A percentile compares a stretch with the other conserved stretches of the same genome.
phyloP scores from a whole-genome alignment of 176 grass and related monocot genomes.

The Oryza officinalis region DNA sequence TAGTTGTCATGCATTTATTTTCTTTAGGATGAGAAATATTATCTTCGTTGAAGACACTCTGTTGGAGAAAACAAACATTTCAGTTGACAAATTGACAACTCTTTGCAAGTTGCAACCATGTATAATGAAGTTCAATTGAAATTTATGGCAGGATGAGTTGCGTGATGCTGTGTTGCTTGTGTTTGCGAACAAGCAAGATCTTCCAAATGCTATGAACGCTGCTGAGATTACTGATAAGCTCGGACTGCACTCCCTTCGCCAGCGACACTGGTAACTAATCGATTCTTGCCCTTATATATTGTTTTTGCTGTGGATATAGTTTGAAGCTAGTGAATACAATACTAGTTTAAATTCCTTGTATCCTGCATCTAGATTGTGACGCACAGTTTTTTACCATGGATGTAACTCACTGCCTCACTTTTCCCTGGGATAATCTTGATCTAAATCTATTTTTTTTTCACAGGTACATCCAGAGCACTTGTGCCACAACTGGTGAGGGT shows the following conservation, averaged over 20 bases:
- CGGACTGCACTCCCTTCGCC: slow-evolving; percentile 34
- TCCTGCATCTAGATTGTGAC: background rate
- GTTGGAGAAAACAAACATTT: background rate
- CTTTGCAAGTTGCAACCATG: background rate
- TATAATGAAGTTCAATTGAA: slow-evolving; percentile 1
- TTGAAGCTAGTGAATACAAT: background rate
- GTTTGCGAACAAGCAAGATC: slow-evolving; percentile 41
- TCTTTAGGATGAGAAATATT: background rate
- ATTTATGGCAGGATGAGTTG: slow-evolving; percentile 35
- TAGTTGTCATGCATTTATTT: background rate
- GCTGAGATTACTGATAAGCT: slow-evolving; percentile 47
- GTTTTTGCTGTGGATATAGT: background rate
- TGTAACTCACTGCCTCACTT: background rate
- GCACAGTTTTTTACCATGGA: background rate
- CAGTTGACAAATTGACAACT: background rate
- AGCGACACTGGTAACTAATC: slow-evolving; percentile 29
- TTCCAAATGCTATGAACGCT: slow-evolving; percentile 42
- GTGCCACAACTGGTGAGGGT: slow-evolving; percentile 56
- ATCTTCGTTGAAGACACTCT: background rate
- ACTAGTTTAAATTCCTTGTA: background rate
- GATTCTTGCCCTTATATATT: background rate
- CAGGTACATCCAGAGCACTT: slow-evolving; percentile 66
- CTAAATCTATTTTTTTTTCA: background rate
- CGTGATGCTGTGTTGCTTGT: slow-evolving; percentile 35
- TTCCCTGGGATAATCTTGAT: background rate